phyloP scores from a whole-genome alignment of 345 rosid genomes.

The Anastatica hierochuntica region DNA sequence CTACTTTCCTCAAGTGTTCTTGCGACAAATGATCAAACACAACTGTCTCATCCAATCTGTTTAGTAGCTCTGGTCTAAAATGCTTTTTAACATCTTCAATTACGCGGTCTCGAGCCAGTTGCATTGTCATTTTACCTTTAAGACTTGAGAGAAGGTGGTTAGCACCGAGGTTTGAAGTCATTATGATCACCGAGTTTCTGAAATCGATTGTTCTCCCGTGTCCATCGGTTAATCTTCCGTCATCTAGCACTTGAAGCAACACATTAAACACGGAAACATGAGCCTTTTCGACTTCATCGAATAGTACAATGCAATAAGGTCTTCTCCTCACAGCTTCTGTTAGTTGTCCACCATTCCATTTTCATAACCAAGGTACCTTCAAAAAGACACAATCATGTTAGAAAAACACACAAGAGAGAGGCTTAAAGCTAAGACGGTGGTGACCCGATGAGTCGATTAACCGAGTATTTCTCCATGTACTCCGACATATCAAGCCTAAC shows the following conservation, averaged over 20 bases:
- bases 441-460: slow-evolving; percentile 72
- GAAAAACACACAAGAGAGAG: too few relatives aligned
- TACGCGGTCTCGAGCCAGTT: slow-evolving; percentile 71
- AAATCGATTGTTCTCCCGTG: slow-evolving; percentile 91
- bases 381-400: neutral
- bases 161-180: slow-evolving; percentile 94
- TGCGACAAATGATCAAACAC: slow-evolving; percentile 88
- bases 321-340: slow-evolving; percentile 88
- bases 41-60: slow-evolving; percentile 76
- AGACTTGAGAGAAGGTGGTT: slow-evolving; percentile 72
- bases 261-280: slow-evolving; percentile 83
- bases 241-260: slow-evolving; percentile 88
- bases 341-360: slow-evolving; percentile 93
- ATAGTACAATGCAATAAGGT: slow-evolving; percentile 70
- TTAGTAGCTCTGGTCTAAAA: slow-evolving; percentile 78
- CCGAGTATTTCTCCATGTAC: slow-evolving; percentile 84
- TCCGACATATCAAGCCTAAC: slow-evolving; percentile 83
- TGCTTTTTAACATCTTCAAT: slow-evolving; percentile 83
- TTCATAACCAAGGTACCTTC: slow-evolving; percentile 83
- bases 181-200: slow-evolving; percentile 66
- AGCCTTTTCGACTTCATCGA: slow-evolving; percentile 94
- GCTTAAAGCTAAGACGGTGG: slow-evolving; percentile 35
- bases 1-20: slow-evolving; percentile 75
- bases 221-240: slow-evolving; percentile 80
- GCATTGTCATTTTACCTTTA: slow-evolving; percentile 60